Conservation (phyloP, 768 basidiomycete species). For the Amanita rubescens region DNA sequence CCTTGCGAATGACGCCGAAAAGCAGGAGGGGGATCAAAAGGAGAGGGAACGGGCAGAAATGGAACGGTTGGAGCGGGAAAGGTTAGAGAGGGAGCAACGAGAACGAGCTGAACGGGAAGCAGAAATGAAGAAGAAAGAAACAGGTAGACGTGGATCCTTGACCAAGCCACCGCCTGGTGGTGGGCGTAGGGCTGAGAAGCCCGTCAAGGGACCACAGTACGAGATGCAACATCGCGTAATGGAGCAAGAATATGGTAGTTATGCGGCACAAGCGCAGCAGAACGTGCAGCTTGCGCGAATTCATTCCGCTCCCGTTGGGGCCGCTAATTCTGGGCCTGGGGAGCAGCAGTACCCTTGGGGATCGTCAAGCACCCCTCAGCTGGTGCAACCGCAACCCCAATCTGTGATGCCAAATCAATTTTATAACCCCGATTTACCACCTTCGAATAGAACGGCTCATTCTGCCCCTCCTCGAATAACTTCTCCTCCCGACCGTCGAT, state of each 20-base stretch:
- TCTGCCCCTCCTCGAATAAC: constrained; percentile 26
- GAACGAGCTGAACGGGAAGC: constrained; percentile 40
- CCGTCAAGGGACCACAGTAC: constrained; percentile 84
- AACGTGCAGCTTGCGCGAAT: constrained; percentile 19
- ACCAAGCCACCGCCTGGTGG: constrained; percentile 53
- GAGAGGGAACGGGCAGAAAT: constrained; percentile 39
- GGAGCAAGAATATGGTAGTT: constrained; percentile 75
- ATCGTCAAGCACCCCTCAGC: constrained; percentile 18
- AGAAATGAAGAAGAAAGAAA: constrained; percentile 50
- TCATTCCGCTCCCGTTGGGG: constrained; percentile 17
- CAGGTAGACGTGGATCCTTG: constrained; percentile 49
- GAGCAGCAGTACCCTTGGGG: constrained; percentile 26
- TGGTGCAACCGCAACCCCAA: constrained; percentile 22
- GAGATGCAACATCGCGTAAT: constrained; percentile 92
- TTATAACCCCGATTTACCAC: constrained; percentile 41
- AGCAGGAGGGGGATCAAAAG: constrained; percentile 32
- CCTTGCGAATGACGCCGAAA: constrained; percentile 24
- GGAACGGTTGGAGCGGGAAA: constrained; percentile 36
- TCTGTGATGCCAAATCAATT: constrained; percentile 25
- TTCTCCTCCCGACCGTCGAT: constrained; percentile 28
- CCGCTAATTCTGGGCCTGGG: constrained; percentile 15
- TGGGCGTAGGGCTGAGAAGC: constrained; percentile 73
- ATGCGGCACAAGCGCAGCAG: constrained; percentile 29
- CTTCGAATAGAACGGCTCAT: constrained; percentile 29
- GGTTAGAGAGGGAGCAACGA: constrained; percentile 31